Conservation (phyloP, 768 basidiomycete genomes). For the Boletellus ananiceps region DNA sequence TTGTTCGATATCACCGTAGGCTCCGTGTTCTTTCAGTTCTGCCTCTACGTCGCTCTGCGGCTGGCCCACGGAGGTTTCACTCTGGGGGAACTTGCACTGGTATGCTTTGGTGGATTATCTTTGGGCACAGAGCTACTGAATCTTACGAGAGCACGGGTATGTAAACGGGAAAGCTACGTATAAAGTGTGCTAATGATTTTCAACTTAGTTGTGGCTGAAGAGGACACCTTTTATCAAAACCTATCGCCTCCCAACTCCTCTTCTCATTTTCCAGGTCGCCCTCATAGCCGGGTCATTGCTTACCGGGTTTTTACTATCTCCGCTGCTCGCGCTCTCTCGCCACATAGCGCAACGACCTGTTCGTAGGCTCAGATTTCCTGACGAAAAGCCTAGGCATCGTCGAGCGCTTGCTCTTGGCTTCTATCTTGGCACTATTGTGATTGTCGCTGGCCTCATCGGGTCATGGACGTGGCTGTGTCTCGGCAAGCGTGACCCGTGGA, state of each 20-base stretch:
- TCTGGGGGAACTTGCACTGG: constrained; percentile 86
- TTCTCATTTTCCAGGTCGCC: constrained; percentile 88
- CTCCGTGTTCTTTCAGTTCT: constrained; percentile 85
- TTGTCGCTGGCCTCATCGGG: constrained; percentile 81
- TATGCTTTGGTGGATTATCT: constrained; percentile 84
- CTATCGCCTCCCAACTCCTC: constrained; percentile 86
- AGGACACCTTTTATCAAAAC: constrained; percentile 85
- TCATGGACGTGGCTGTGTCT: constrained; percentile 91
- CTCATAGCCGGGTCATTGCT: constrained; percentile 89
- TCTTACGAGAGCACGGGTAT: constrained; percentile 75
- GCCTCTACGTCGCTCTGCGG: constrained; percentile 83
- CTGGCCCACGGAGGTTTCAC: constrained; percentile 95
- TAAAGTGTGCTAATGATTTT: constrained; percentile 1
- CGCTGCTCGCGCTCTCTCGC: constrained; percentile 85
- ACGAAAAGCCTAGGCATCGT: constrained; percentile 78
- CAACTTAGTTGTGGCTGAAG: constrained; percentile 66
- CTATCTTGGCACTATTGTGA: constrained; percentile 68
- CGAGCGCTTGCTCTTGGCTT: constrained; percentile 82
- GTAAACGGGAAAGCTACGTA: constrained; percentile 20
- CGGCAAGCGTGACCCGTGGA: constrained; percentile 77
- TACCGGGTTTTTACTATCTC: constrained; percentile 92
- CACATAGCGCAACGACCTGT: constrained; percentile 86
- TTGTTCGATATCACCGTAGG: constrained; percentile 68
- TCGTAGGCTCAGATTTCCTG: constrained; percentile 73
- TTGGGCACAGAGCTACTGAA: constrained; percentile 84